Base-by-base conservation (phyloP, 805 yeast genomes). In the Candida sphagnicola region DNA sequence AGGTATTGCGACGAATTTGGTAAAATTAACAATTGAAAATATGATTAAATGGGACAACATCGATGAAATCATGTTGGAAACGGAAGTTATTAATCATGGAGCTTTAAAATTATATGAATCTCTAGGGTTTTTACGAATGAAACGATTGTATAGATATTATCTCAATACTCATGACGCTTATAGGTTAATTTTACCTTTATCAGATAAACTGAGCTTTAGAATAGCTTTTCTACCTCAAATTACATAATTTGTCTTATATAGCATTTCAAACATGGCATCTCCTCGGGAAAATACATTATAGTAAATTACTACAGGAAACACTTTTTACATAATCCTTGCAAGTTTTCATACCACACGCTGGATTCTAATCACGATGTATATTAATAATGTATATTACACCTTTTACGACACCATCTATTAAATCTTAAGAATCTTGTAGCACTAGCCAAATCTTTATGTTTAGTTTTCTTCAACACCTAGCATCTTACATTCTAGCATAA, bases 131-230 rank as follows among this genome's bases (percentile, higher is more conserved):
- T 53, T 87, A 29, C 66, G 87, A 35, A 71, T 79, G 36, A 84
- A 87, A 50, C 68, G 98, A 41, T 72, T 91, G 56, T 84, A 80
- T 55, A 70, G 96, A 37, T 93, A 93, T 67, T 93, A 93, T 56
- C 59, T 91, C 51, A 91, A 90, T 57, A 85, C 91, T 47, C 95
- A 85, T 54, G 99, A 93, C 62, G 98, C 99, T 0, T 91, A 73
- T 57, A 74, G 96, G 46, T 69, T 93, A 50, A 82, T 91, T 5
- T 58, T 93, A 31, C 98, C 98, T 2, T 54, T 93, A 13, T 79
- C 85, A 2, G 79, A 77, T 17, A 78, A 69, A 38, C 47, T 59
- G 38, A 49, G 46, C 24, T 49, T 48, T 18, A 59, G 93, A 41
- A 67, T 85, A 1, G 76, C 80, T 0, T 83, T 81, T 47, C 54